Evolutionary conservation across 306 rosid species (phyloP), one percentile per base, ranked within the genome.

Genomic region (Cyclanthera cordifolia): DNA sequence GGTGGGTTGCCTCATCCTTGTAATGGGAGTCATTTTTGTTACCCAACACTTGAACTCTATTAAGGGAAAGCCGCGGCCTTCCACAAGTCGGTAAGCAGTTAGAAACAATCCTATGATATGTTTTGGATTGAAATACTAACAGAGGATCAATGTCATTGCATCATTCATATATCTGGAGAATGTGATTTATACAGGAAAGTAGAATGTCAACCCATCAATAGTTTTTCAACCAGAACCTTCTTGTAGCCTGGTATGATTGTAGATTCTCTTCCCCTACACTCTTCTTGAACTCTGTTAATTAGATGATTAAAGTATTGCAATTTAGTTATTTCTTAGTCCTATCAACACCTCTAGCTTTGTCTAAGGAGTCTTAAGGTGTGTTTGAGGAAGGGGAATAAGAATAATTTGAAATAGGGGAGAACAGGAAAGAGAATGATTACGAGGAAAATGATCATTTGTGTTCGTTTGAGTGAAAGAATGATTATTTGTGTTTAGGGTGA

Each of bases 1-100:
- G 55, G 93, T 94, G 27, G 99, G 99, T 16, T 90, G 96, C 79
- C 99, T 94, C 72, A 72, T 94, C 53, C 87, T 94, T 28, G 89
- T 86, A 52, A 94, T 94, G 99, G 99, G 85, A 63, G 85, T 94
- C 63, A 81, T 94, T 61, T 94, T 90, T 69, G 97, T 94, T 53
- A 83, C 85, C 55, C 99, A 94, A 72, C 96, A 94, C 88, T 77
- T 94, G 81, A 90, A 86, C 81, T 86, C 97, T 52, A 61, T 73
- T 8, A 94, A 85, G 81, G 91, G 86, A 10, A 94, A 94, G 21
- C 99, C 99, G 23, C 90, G 99, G n/a, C 77, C 88, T 39, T 79
- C 90, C 1, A 75, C 82, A 14, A 52, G 74, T 67, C 76, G 82
- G 59, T 92, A 86, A 89, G 77, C 14, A 30, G 77, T 30, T 30